These are phyloP conservation scores for Blastocystis sp. DNA, from an alignment of 352 stramenopile species.

Conservation along the genomic window DNA sequence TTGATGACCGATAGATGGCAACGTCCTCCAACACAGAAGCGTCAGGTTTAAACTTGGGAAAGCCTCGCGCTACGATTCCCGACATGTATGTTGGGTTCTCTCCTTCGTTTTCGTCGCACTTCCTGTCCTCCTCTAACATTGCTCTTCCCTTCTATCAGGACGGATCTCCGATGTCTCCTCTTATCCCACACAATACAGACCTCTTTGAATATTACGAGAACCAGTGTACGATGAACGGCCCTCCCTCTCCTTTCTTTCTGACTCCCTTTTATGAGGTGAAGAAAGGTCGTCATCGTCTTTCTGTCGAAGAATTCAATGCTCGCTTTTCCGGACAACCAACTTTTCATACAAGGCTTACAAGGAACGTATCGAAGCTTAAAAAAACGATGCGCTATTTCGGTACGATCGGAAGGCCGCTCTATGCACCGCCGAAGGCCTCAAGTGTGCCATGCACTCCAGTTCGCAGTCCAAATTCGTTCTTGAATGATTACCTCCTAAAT, in stretches of 20 bases:
- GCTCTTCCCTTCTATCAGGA: not conserved
- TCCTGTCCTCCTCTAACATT: conserved; percentile 1
- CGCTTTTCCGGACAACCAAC: not conserved
- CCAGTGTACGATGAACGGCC: not conserved
- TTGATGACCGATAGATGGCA: not conserved
- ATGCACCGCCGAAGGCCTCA: not conserved
- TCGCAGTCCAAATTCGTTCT: not conserved
- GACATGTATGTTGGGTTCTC: conserved; percentile 46
- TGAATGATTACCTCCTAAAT: not conserved
- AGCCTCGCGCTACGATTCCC: conserved; percentile 8
- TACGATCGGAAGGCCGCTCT: conserved; percentile 8
- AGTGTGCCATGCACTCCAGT: conserved; percentile 33
- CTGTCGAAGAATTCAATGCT: not conserved
- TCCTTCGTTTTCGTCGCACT: conserved; percentile 3
- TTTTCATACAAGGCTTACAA: not conserved
- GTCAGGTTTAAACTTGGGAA: not conserved
- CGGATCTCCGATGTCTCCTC: not conserved
- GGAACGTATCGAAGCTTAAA: not conserved
- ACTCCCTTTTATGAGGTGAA: not conserved
- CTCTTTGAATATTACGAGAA: not conserved
- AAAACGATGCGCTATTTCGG: conserved; percentile 20
- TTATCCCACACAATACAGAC: not conserved
- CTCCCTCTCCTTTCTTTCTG: not conserved
- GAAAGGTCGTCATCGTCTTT: not conserved
- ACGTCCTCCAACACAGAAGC: not conserved